These are phyloP conservation scores for Cyclocybe aegerita DNA, from an alignment of 768 basidiomycete species.

Conservation along the genomic window DNA sequence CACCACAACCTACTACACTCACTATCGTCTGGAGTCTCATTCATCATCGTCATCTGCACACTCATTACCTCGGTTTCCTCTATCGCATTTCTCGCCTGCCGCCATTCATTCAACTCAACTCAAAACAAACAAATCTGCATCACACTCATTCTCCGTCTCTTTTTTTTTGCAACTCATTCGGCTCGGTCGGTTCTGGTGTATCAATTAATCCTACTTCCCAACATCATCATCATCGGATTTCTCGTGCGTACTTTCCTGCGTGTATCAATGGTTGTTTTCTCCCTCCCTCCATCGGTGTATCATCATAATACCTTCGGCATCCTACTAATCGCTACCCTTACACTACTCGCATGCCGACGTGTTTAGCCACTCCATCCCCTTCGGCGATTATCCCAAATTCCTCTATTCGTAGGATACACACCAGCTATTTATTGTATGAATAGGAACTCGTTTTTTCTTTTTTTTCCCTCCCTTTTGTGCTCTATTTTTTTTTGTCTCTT, in stretches of 20 bases:
- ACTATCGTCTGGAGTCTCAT: no score
- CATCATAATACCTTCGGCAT: not conserved
- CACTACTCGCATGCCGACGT: not conserved
- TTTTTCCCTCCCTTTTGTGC: no score
- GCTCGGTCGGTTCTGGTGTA: slow-evolving; percentile 11
- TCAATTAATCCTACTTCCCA: slow-evolving; percentile 2
- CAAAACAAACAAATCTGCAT: no score
- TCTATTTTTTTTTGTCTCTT: no score
- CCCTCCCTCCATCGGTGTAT: slow-evolving; percentile 5
- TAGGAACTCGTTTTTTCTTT: slow-evolving; percentile 2
- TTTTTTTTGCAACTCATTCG: not conserved
- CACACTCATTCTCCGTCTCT: not conserved
- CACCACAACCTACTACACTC: no score
- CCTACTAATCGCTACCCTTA: slow-evolving; percentile 1
- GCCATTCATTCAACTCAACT: no score
- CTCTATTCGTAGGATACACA: slow-evolving; percentile 1
- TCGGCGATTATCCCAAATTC: not conserved
- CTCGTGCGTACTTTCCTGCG: slow-evolving; percentile 5
- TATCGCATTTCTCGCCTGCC: no score
- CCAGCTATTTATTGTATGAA: slow-evolving; percentile 6
- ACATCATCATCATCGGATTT: not conserved
- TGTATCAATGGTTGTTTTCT: slow-evolving; percentile 6
- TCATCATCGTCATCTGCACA: no score
- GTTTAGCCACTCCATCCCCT: not conserved
- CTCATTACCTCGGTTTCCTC: no score